Evolutionary conservation across 805 yeast species (phyloP).

Genomic region (Sugiyamaella chiloensis): DNA sequence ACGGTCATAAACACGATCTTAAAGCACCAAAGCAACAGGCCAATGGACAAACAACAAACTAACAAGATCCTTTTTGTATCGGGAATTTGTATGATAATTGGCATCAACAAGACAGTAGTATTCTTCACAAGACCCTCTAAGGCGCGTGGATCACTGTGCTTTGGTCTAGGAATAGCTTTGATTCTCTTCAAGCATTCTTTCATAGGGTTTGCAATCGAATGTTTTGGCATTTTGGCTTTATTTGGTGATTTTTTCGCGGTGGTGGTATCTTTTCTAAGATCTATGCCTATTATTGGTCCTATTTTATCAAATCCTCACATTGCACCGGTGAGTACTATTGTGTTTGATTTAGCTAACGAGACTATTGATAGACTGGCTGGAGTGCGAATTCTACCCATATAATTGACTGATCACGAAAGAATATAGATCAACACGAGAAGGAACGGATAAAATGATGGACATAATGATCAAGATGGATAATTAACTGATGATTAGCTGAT

Average conservation of each 20-base stretch:
- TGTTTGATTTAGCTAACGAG: constrained; percentile 18
- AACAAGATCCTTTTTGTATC: constrained; percentile 61
- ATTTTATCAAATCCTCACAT: constrained; percentile 72
- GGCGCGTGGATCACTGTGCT: constrained; percentile 81
- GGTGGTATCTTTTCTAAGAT: constrained; percentile 78
- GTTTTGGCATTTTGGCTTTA: constrained; percentile 82
- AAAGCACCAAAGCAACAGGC: too few species aligned
- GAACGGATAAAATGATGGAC: too few species aligned
- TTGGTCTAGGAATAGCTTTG: constrained; percentile 67
- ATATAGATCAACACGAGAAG: too few species aligned
- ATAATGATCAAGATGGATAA: too few species aligned
- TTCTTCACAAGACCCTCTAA: constrained; percentile 87
- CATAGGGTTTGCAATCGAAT: constrained; percentile 79
- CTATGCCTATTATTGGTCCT: constrained; percentile 86
- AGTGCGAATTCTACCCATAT: constrained; percentile 64
- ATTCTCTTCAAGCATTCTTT: constrained; percentile 76
- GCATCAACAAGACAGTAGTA: constrained; percentile 73
- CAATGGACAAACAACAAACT: too few species aligned
- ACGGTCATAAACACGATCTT: not conserved
- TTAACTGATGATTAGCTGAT: too few species aligned
- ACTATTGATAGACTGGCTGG: constrained; percentile 60
- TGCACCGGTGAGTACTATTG: constrained; percentile 55
- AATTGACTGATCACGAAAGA: too few species aligned
- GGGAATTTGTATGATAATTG: constrained; percentile 85
- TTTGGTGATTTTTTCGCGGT: constrained; percentile 95